Conservation (phyloP, 2,329 filamentous ascomycete genomes). For the Helotiales sp. region DNA sequence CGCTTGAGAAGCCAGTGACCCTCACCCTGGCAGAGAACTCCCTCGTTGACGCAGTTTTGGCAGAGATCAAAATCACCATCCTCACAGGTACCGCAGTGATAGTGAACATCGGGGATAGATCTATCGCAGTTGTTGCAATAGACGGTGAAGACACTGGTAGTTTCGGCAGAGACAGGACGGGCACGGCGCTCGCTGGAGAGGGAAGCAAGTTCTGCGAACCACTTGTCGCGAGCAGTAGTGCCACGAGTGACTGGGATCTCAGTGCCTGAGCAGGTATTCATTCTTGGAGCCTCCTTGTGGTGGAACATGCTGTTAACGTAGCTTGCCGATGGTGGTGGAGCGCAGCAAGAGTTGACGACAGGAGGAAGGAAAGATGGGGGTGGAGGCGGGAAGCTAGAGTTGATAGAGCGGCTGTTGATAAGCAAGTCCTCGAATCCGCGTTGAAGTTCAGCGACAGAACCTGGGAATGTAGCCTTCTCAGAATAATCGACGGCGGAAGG, state of each 20-base stretch:
- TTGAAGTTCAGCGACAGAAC: constrained; percentile 30
- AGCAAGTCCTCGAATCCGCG: constrained; percentile 31
- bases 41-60: constrained; percentile 71
- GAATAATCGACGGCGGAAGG: constrained; percentile 7
- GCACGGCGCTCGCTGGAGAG: constrained; percentile 30
- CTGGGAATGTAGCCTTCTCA: constrained; percentile 18
- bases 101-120: constrained; percentile 79
- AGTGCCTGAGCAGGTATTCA: constrained; percentile 20
- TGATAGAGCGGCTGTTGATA: constrained; percentile 24
- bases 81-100: constrained; percentile 92
- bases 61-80: constrained; percentile 95
- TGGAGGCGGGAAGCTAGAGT: not conserved
- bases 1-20: constrained; percentile 96
- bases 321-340: not conserved
- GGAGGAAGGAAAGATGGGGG: constrained; percentile 1
- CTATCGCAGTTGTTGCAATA: constrained; percentile 91
- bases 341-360: constrained; percentile 13
- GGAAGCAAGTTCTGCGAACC: constrained; percentile 35
- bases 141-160: constrained; percentile 65
- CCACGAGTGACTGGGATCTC: constrained; percentile 31
- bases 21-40: constrained; percentile 74
- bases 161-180: constrained; percentile 10
- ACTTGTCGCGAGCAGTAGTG: constrained; percentile 33
- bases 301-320: constrained; percentile 12
- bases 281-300: constrained; percentile 18